These are phyloP conservation scores for Colletotrichum gigasporum DNA, from an alignment of 2,329 filamentous ascomycete species.

Conservation along the genomic window DNA sequence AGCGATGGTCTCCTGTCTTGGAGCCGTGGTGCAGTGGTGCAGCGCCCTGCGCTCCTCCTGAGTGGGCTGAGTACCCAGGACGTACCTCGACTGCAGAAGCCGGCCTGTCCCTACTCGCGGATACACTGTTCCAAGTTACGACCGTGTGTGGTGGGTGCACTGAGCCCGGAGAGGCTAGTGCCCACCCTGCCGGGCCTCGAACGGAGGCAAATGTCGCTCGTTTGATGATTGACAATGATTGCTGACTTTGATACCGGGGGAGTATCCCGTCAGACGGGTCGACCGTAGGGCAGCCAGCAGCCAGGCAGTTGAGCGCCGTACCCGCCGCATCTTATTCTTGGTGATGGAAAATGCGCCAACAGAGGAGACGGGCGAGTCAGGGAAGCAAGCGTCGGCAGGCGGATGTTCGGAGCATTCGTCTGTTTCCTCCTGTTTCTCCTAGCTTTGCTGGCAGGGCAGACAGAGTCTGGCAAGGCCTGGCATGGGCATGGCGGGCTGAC, in stretches of 20 bases:
- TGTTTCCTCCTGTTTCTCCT: neutral
- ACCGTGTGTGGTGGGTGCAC: slow-evolving; percentile 10
- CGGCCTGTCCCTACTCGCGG: slow-evolving; percentile 5
- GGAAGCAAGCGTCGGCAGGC: neutral
- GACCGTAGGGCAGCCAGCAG: neutral
- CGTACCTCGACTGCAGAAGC: slow-evolving; percentile 7
- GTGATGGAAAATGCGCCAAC: neutral
- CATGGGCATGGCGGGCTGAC: slow-evolving; percentile 5
- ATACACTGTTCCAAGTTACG: slow-evolving; percentile 11
- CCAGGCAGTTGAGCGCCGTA: too few species aligned
- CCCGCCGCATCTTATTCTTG: neutral
- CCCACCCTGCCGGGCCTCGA: slow-evolving; percentile 19
- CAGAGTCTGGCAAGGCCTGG: slow-evolving; percentile 6
- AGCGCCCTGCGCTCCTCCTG: neutral
- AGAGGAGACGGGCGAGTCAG: neutral
- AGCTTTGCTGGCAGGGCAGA: slow-evolving; percentile 4
- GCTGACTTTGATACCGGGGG: slow-evolving; percentile 8
- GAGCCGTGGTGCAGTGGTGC: slow-evolving; percentile 4
- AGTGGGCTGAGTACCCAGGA: slow-evolving; percentile 2
- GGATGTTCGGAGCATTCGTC: neutral
- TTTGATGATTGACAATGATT: slow-evolving; percentile 18
- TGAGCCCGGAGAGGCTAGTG: slow-evolving; percentile 22
- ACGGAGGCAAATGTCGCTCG: slow-evolving; percentile 24
- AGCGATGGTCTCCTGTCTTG: slow-evolving; percentile 16
- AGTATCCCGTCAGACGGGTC: slow-evolving; percentile 11